Evolutionary conservation across 2,329 filamentous ascomycete species (phyloP), one percentile per base, ranked within the genome.

Genomic region (Nothomitra cinnamomea): DNA sequence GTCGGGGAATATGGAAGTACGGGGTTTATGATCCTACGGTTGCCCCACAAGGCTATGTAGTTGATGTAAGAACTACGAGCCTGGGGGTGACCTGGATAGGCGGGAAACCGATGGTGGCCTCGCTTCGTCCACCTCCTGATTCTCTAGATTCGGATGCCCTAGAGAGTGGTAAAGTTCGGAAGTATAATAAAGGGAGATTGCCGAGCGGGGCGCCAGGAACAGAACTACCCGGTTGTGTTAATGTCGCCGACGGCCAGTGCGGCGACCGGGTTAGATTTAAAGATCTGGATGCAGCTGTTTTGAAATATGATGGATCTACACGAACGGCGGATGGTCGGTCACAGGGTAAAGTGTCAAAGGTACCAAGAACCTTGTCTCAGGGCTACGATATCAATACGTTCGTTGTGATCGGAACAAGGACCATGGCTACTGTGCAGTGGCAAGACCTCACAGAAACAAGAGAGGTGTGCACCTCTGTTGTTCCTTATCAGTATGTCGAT

Each of bases 371-470:
- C 2, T 66, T 72, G 21, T 72, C 70, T 7, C 65, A 73, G 41
- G 77, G 76, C 1, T 78, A 75, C 60, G 77, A 82, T 58, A 62
- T 80, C 57, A 80, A 81, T 56, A 69, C 78, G 2, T 78, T 74
- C 58, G 68, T 72, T 12, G 66, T 80, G 52, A 65, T 72, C 51
- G 67, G 67, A 32, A 73, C 72, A 10, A 66, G 65, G 19, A 75
- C 75, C 1, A 64, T 66, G n/a, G 72, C 73, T 12, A 72, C 66
- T 1, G 72, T 81, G 3, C 71, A 73, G 56, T 82, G 78, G 78
- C 77, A 80, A 59, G 75, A 81, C 60, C 67, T 74, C 15, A 70
- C 69, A 7, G 65, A 73, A 28, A 75, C 74, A 0, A 66, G 67
- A 25, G 69, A 77, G 41, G 52, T 62, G 12, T 70, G 71, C 42